Evolutionary conservation across 2,329 filamentous ascomycete genomes (phyloP), one percentile per base, ranked within the genome.

Genomic region (Aspergillus hiratsukae): DNA sequence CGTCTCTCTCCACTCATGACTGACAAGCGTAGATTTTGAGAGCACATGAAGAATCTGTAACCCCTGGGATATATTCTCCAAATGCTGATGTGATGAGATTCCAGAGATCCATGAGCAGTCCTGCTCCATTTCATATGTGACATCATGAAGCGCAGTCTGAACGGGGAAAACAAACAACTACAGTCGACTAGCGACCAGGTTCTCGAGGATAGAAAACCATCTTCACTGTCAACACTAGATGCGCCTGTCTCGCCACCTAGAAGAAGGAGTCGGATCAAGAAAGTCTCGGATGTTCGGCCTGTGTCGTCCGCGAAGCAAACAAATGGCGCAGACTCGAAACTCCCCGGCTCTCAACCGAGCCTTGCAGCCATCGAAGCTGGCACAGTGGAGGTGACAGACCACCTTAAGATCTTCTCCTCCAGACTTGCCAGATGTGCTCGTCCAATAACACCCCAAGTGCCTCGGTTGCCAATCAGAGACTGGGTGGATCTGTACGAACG

Each of bases 331-430:
- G 21, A 45, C 11, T 3, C 19, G 1, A n/a, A 25, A 23, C 9
- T 4, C 19, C 29, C 4, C 6, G 6, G 4, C 7, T 49, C 10
- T 4, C 46, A 48, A n/a, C 55, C 54, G 7, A 58, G 55, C 19
- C 66, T 73, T 11, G 79, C 80, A 21, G 76, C 77, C 14, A 75
- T 84, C 4, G 81, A 84, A 72, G 80, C 81, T 40, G 81, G 81
- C 8, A 61, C 78, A 61, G 70, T 75, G 5, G 61, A 73, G 41
- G 73, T 82, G n/a, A 64, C 70, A 4, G 72, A 83, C 53, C 80
- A 81, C 59, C 69, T 83, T 2, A 64, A 67, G 2, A 79, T 80
- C 61, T 80, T 83, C 64, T 74, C 74, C 25, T 61, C 70, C 7
- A 76, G 75, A 48, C 69, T 83, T 2, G 62, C 66, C 19, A 59